Base-by-base conservation (phyloP, 2,329 filamentous ascomycete species). In the Botryotinia globosa region DNA sequence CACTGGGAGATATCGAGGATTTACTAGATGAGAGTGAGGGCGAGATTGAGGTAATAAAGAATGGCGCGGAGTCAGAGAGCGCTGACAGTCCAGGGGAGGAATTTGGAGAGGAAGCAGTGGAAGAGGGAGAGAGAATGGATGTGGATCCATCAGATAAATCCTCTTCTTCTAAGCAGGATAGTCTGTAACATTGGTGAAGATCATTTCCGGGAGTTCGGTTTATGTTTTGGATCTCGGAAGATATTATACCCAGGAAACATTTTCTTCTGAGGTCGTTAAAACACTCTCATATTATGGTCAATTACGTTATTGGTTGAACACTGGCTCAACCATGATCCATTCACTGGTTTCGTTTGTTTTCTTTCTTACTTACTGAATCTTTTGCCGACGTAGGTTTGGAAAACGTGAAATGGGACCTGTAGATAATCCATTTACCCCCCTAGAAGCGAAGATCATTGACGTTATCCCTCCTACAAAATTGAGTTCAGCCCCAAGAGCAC, bases 1-100 rank as follows among this genome's bases (percentile, higher is more conserved):
- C 94, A 51, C 82, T 98, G 74, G 93, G 92, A 1, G 93, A 94
- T 77, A 85, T 95, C 72, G 92, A 95, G 76, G 90, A 90, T 75
- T 80, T 94, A 76, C 82, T 93, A 65, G 88, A 89, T 70, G 77
- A 78, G 72, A 78, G 79, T 69, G 86, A 80, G 9, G 80, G 82
- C 54, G 81, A 80, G 12, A 80, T 80, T 58, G 76, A 81, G 66
- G 74, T 39, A 74, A 61, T 61, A 64, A 69, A 39, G 45, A 71
- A 71, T 25, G 69, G 72, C n/a, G 63, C 75, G 45, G 73, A 59
- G 4, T 66, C 68, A n/a, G 70, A 70, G 56, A 72, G 61, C 63
- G 75, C 73, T 22, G 69, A 73, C 20, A 78, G 76, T 71, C 75
- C 75, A 1, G 88, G 89, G 59, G 76, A 76, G 29, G 79, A 79